Percentiles rank a stretch among this genome's conserved stretches.
Conservation (phyloP, 192 early-diverging fungal genomes). For the Rhizoclosmatium globosum region DNA sequence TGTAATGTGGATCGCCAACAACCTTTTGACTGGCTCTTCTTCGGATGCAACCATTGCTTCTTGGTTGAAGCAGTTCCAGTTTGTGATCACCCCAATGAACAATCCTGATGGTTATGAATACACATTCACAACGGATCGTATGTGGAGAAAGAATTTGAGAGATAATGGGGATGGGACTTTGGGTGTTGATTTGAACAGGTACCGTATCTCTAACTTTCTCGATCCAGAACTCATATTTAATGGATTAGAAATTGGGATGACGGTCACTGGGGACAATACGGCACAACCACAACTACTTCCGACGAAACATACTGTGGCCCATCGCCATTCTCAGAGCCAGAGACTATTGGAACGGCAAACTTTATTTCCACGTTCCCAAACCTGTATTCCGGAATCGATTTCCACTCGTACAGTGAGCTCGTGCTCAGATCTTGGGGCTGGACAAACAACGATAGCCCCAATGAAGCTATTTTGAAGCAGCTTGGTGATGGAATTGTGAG, state of each 20-base stretch:
- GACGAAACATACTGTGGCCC: slow-evolving; percentile 54
- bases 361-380: slow-evolving; percentile 48
- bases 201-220: not conserved
- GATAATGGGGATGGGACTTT: slow-evolving; percentile 34
- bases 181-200: slow-evolving; percentile 36
- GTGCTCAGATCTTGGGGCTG: slow-evolving; percentile 36
- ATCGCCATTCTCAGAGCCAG: slow-evolving; percentile 50
- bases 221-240: not conserved
- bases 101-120: slow-evolving; percentile 63
- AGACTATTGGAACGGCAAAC: slow-evolving; percentile 44
- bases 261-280: slow-evolving; percentile 51
- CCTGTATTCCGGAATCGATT: slow-evolving; percentile 51
- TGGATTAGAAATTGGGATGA: slow-evolving; percentile 50
- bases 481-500: slow-evolving; percentile 30
- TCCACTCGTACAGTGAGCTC: slow-evolving; percentile 45
- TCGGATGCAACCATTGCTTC: slow-evolving; percentile 33
- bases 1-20: slow-evolving; percentile 51
- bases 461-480: slow-evolving; percentile 29
- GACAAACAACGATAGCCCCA: slow-evolving; percentile 16
- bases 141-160: slow-evolving; percentile 55
- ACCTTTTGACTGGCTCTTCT: slow-evolving; percentile 35
- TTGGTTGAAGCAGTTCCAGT: slow-evolving; percentile 45
- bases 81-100: slow-evolving; percentile 47
- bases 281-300: slow-evolving; percentile 49
- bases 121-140: slow-evolving; percentile 15